Evolutionary conservation across 148 eudicot genomes (phyloP).

Genomic region (Bassia scoparia): DNA sequence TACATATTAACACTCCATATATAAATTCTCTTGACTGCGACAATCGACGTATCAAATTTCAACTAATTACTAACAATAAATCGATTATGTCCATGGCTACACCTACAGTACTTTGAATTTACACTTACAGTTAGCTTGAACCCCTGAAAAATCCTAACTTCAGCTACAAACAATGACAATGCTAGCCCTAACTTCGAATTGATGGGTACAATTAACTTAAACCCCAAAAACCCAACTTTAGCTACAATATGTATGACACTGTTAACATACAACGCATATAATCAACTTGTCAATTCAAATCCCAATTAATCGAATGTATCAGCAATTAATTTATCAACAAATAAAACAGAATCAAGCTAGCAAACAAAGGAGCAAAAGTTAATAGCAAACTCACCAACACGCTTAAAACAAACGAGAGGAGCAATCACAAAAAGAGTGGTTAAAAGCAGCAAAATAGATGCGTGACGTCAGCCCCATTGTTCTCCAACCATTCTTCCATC

Average conservation of each 20-base stretch:
- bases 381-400: constrained; percentile 50
- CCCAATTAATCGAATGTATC: neutral
- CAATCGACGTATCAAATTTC: too few relatives aligned
- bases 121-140: too few relatives aligned
- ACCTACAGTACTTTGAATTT: too few relatives aligned
- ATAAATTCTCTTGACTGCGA: too few relatives aligned
- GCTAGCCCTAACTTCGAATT: too few relatives aligned
- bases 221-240: neutral
- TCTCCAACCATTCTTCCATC: constrained; percentile 81
- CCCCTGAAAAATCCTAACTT: too few relatives aligned
- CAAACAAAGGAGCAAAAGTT: neutral
- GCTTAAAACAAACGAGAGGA: constrained; percentile 73
- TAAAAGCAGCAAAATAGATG: constrained; percentile 49
- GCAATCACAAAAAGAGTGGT: constrained; percentile 59
- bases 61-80: too few relatives aligned
- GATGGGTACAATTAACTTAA: too few relatives aligned
- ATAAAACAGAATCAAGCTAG: neutral
- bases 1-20: too few relatives aligned
- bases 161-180: too few relatives aligned
- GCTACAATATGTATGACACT: neutral
- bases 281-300: neutral
- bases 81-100: too few relatives aligned
- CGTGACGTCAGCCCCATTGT: constrained; percentile 76
- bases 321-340: too few relatives aligned
- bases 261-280: neutral